A percentile compares a stretch with the other conserved stretches of the same genome.
Conservation (phyloP, 2,329 filamentous ascomycete genomes). For the Hirsutella minnesotensis region DNA sequence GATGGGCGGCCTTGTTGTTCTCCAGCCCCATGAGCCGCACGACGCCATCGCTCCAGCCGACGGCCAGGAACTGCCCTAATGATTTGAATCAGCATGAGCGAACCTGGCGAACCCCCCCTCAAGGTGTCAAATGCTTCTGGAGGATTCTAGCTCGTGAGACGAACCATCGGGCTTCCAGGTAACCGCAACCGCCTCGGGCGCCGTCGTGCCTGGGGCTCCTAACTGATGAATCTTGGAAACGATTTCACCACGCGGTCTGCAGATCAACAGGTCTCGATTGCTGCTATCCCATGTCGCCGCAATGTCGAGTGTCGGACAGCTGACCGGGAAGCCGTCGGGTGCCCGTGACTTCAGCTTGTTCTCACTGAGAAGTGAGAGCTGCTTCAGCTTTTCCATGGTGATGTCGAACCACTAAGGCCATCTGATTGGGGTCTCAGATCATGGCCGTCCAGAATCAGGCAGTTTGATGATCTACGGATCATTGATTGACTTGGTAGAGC, state of each 20-base stretch:
- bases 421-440: background rate
- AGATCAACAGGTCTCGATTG: slow-evolving; percentile 60
- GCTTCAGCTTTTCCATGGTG: slow-evolving; percentile 15
- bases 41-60: slow-evolving; percentile 72
- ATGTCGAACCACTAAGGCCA: background rate
- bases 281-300: slow-evolving; percentile 57
- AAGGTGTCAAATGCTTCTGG: too few species aligned
- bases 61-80: slow-evolving; percentile 62
- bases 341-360: slow-evolving; percentile 44
- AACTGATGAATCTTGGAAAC: slow-evolving; percentile 40
- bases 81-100: background rate
- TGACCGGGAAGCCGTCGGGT: slow-evolving; percentile 49
- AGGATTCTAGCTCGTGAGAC: slow-evolving; percentile 11
- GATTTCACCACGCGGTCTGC: slow-evolving; percentile 63
- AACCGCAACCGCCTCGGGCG: slow-evolving; percentile 33
- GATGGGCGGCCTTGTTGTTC: slow-evolving; percentile 69
- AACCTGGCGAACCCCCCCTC: too few species aligned
- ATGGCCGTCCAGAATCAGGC: background rate
- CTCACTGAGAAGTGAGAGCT: slow-evolving; percentile 40
- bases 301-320: slow-evolving; percentile 79
- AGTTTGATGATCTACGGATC: too few species aligned
- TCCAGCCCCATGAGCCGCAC: slow-evolving; percentile 69
- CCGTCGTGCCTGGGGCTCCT: slow-evolving; percentile 25
- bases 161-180: slow-evolving; percentile 59
- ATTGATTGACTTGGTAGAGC: too few species aligned